Base-by-base conservation (phyloP, 495 filamentous ascomycete species). In the Hypoxylon trugodes region DNA sequence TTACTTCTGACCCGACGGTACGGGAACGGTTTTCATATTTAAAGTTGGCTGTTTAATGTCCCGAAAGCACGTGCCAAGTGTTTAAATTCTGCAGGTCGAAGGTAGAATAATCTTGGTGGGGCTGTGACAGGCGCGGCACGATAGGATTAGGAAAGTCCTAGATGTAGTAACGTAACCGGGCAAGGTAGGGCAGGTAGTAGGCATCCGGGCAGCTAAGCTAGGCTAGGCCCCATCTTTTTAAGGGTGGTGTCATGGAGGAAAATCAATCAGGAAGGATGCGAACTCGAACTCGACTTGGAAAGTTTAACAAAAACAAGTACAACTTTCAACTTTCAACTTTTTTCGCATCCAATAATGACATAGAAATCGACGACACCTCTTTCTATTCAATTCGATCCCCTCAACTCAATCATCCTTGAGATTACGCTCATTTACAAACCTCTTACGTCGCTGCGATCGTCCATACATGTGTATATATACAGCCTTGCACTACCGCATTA, bases 61-160 rank as follows among this genome's bases (percentile, higher is more conserved):
- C 61, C 41, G 53, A 58, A 5, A 38, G 54, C 61, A 65, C 61
- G 54, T 59, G 61, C 61, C 61, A 53, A 45, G 37, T 49, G n/a
- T 15, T 9, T 54, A 41, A 48, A 28, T 47, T 46, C 54, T 59
- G 53, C 18, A 50, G 43, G 32, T 35, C 28, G 28, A 28, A 42
- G 25, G 43, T 47, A 38, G 30, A 45, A 32, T 64, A 57, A 51
- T 57, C 28, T 51, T 51, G 21, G 60, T 58, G 52, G 60, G 53
- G 51, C 60, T 45, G 30, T 50, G 37, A 42, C 40, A 57, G 43
- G 26, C 52, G 52, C 51, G 45, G 52, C 60, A 49, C 30, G 52
- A 46, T 18, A 55, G 22, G 45, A 57, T 41, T 45, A 15, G 38
- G 52, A 51, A 51, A 63, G n/a, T n/a, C n/a, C n/a, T n/a, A n/a